Base-by-base conservation (phyloP, 2,329 filamentous ascomycete species). In the Colletotrichum falcatum region DNA sequence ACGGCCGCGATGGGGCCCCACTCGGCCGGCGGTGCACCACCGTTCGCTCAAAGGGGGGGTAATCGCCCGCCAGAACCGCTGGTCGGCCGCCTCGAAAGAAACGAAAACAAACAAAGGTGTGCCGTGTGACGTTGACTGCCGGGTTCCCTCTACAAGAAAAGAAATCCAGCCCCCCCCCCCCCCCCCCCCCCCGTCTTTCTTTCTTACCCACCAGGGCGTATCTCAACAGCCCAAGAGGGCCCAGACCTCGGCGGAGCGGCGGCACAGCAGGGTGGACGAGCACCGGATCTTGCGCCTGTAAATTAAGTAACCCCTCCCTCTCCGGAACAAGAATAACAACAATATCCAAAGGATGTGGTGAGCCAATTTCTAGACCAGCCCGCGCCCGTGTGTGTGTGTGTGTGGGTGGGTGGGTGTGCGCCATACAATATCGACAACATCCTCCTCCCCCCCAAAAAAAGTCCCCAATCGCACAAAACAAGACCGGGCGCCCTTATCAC, bases 371-470 rank as follows among this genome's bases (percentile, higher is more conserved):
- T 28, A 33, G 18, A 18, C 18, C 20, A 53, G 28, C 28, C 2
- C 11, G 23, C 12, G 28, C 28, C 2, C 11, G 23, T 23, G 26
- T n/a, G 8, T 16, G 56, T 12, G 42, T 44, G 56, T 23, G 56
- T 33, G 26, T 35, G 26, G 14, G 56, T 37, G 37, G 44, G 37
- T 20, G 26, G 30, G 37, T 30, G 55, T 44, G 30, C 37, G 59
- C 44, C 59, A 61, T 49, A 4, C 28, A 51, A 20, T 61, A 51
- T 61, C 44, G 33, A 61, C 44, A 20, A n/a, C n/a, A n/a, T n/a
- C n/a, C n/a, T n/a, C n/a, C n/a, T n/a, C 26, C 30, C 9, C 30
- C 9, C 18, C 6, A 42, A 42, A 44, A n/a, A 20, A n/a, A n/a
- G 30, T 7, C 58, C 44, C 30, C 30, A 49, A 61, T 51, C 59